Evolutionary conservation across 306 rosid species (phyloP).

Genomic region (Comarum palustre): DNA sequence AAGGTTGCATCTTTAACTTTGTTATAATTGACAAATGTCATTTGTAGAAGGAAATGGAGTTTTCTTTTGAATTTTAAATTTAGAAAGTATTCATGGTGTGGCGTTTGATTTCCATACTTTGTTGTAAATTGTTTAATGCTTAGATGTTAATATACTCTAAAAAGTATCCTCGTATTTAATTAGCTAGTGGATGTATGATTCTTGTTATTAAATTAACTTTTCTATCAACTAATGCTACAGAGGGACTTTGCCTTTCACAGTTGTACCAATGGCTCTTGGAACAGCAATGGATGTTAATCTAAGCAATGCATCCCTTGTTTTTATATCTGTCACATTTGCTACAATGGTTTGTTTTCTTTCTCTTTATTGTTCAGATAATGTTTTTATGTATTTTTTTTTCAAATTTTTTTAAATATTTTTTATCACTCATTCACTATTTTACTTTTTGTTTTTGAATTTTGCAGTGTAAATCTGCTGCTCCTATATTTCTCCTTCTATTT

Average conservation of each 20-base stretch:
- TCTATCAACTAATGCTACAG: conserved; percentile 99
- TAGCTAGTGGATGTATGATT: conserved; percentile 24
- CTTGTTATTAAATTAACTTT: conserved; percentile 61
- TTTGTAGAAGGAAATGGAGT: background rate
- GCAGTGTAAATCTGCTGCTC: conserved; percentile 99
- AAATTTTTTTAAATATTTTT: too few species aligned
- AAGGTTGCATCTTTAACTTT: background rate
- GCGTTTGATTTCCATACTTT: background rate
- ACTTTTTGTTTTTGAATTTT: conserved; percentile 29
- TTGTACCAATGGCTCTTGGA: conserved; percentile 98
- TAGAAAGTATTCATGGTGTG: background rate
- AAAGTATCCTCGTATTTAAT: conserved; percentile 14
- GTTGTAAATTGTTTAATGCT: background rate
- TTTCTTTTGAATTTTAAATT: background rate
- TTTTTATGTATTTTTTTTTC: background rate
- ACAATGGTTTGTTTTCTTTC: conserved; percentile 78
- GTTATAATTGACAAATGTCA: too few species aligned
- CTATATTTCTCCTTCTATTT: conserved; percentile 91
- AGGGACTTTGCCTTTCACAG: conserved; percentile 99
- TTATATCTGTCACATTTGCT: conserved; percentile 94
- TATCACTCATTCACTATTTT: conserved; percentile 18
- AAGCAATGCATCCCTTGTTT: conserved; percentile 96
- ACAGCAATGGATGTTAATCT: conserved; percentile 90
- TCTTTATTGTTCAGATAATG: background rate
- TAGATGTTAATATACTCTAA: background rate